Evolutionary conservation across 441 rosid genomes (phyloP).

Genomic region (Croton laevigatus): DNA sequence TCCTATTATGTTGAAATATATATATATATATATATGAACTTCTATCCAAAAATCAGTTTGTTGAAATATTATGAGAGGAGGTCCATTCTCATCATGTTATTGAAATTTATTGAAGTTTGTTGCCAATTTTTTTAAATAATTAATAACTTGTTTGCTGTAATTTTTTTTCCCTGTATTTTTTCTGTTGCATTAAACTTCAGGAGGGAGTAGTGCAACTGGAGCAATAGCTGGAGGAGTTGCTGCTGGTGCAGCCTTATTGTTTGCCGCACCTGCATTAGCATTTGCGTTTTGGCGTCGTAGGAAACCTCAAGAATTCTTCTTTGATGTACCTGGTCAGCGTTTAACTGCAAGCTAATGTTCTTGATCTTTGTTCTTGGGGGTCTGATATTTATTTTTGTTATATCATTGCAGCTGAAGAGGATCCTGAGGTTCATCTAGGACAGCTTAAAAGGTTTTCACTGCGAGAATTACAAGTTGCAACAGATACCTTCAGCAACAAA

Average conservation of each 20-base stretch:
- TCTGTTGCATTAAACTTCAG: constrained; percentile 32
- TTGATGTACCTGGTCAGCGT: constrained; percentile 83
- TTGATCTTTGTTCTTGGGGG: neutral
- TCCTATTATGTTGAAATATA: neutral
- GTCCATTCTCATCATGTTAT: neutral
- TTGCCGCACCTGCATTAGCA: constrained; percentile 88
- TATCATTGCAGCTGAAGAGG: constrained; percentile 72
- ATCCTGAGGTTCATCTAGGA: constrained; percentile 90
- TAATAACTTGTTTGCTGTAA: neutral
- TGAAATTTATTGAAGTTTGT: constrained; percentile 2
- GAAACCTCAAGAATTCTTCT: constrained; percentile 75
- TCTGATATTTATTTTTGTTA: constrained; percentile 3
- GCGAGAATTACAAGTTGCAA: constrained; percentile 87
- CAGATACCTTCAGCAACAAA: constrained; percentile 83
- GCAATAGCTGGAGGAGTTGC: constrained; percentile 96
- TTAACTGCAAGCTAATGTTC: constrained; percentile 1
- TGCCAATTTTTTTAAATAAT: constrained; percentile 4
- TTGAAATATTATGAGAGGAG: too few relatives aligned
- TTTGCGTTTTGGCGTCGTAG: constrained; percentile 90
- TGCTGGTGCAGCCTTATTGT: constrained; percentile 82
- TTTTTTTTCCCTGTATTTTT: constrained; percentile 10
- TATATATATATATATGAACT: too few relatives aligned
- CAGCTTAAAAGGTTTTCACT: constrained; percentile 88
- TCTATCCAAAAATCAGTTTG: neutral
- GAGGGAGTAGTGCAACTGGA: constrained; percentile 66